Base-by-base conservation (phyloP, 1,284 basidiomycete genomes). In the Mrakiaceae sp. region DNA sequence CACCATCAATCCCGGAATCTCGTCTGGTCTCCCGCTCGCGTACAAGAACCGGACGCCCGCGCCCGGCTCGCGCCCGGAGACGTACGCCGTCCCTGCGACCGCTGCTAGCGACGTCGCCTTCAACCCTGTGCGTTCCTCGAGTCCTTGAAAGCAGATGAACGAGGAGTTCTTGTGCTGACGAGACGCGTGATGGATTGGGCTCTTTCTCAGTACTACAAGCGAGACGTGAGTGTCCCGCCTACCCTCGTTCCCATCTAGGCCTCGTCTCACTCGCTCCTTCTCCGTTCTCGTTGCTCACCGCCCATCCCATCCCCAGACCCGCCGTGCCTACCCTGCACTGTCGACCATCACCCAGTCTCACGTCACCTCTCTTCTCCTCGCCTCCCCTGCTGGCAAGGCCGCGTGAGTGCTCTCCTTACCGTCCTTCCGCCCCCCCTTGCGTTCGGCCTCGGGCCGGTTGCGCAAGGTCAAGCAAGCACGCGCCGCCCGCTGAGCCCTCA, bases 11-110 rank as follows among this genome's bases (percentile, higher is more conserved):
- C 90, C 92, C 50, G 86, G 88, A 73, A 95, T 96, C 74, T 94
- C 91, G 12, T 87, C 83, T 68, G 93, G 93, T 77, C 82, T 96
- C n/a, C 93, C 93, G 42, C 79, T 90, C 60, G 81, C 85, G 58
- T 78, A 77, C 62, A 64, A 84, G 68, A 81, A 93, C 78, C 83
- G 93, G 71, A 87, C 85, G 74, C 94, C 93, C 47, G 88, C 84
- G 65, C 93, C 93, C 64, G 93, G 76, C 11, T 91, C 90, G 9
- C 81, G 93, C 61, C 86, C 89, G 42, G 94, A 96, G 79, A 81
- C 80, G 70, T 92, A 93, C 71, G 81, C 85, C 12, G 88, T 87
- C 0, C 89, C 93, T 11, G 90, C 93, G 2, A 93, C 90, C 2
- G 87, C 87, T 79, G 91, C 88, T 84, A 71, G 71, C 68, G 77